phyloP scores from a whole-genome alignment of 2,329 filamentous ascomycete genomes.

The Aspergillus udagawae region DNA sequence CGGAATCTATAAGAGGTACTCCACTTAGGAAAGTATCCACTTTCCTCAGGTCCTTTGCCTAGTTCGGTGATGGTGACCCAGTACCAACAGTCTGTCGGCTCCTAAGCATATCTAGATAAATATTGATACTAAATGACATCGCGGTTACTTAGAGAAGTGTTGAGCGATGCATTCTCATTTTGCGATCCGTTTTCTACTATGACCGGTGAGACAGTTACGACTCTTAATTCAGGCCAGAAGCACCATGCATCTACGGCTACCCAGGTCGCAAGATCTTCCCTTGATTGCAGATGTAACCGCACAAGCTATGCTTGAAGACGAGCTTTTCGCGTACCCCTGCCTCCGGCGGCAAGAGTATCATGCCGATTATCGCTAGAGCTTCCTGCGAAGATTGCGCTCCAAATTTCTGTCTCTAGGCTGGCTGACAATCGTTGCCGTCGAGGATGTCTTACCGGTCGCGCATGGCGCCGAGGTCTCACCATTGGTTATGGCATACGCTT shows the following conservation, averaged over 20 bases:
- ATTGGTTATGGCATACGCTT: constrained; percentile 5
- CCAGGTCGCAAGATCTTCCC: constrained; percentile 7
- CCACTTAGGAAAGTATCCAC: neutral
- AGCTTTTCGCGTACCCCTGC: constrained; percentile 11
- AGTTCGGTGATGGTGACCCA: neutral
- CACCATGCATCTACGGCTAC: constrained; percentile 5
- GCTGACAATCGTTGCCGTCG: constrained; percentile 9
- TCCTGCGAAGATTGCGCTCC: constrained; percentile 6
- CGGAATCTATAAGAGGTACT: no score
- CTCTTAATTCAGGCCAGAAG: neutral
- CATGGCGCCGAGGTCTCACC: neutral
- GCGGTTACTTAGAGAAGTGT: no score
- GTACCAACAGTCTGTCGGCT: no score
- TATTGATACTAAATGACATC: no score
- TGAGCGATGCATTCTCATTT: no score
- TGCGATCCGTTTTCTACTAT: no score
- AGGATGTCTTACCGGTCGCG: neutral
- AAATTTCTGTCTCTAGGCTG: constrained; percentile 3
- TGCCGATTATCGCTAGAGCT: constrained; percentile 9
- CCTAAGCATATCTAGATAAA: no score
- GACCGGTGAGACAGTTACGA: neutral
- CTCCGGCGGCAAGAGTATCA: constrained; percentile 5
- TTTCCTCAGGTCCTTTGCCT: neutral
- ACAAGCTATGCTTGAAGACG: constrained; percentile 13
- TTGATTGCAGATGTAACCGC: constrained; percentile 11